Evolutionary conservation across 345 rosid genomes (phyloP), one percentile per base, ranked within the genome.

Genomic region (Mercurialis annua): DNA sequence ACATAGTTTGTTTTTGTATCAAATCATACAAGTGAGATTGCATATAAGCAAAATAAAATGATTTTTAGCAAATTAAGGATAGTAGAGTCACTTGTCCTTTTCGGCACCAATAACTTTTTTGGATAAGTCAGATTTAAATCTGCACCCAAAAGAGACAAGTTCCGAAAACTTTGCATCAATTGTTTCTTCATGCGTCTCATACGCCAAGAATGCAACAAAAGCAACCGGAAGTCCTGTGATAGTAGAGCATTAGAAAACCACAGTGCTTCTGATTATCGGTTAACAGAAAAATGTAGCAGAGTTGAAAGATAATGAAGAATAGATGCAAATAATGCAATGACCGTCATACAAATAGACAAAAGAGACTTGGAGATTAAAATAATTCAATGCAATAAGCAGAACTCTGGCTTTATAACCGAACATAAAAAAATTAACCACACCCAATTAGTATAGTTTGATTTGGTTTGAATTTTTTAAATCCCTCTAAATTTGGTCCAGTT

Each of bases 131-230:
- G 90, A 77, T 78, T 75, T 87, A 68, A 59, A 65, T 73, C 83
- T 78, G 86, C 78, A 58, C 2, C 78, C 79, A 16, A 57, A 56
- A 21, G 90, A 80, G 62, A 83, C 62, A 30, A 78, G 73, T 40
- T 80, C 82, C 69, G 67, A 63, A 33, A 85, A 26, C 61, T 78
- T 44, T 8, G 79, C 73, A 71, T 91, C 92, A 15, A 87, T 84
- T 76, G 87, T 90, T 66, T 78, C 77, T 76, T 91, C 97, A 31
- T 81, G 81, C 47, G 73, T 87, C 71, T 91, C 97, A 43, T 87
- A 87, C 50, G 83, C 42, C 24, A 34, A 63, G 76, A 91, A 89
- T 34, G 69, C 82, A 65, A 71, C 24, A 72, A 91, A 91, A 27
- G 80, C 74, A 64, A 85, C 34, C 31, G 91, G 90, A 78, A 91